A percentile compares a stretch with the other conserved stretches of the same genome.
Conservation (phyloP, 805 yeast genomes). For the Wickerhamomyces tratensis region DNA sequence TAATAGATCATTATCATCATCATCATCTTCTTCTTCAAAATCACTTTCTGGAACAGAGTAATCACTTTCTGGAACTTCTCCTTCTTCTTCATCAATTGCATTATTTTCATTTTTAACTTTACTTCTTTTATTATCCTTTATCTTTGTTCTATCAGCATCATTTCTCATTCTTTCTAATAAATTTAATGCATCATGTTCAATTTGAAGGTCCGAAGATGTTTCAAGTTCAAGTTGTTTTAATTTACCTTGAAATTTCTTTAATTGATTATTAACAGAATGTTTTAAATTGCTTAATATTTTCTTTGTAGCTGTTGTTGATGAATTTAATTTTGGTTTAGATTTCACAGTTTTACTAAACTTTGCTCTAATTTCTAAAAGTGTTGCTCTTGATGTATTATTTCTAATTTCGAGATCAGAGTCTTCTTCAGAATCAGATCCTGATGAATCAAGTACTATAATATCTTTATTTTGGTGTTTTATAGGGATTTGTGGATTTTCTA, state of each 20-base stretch:
- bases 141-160: constrained; percentile 10
- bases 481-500: not conserved
- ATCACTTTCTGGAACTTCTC: constrained; percentile 15
- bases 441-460: constrained; percentile 9
- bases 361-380: constrained; percentile 24
- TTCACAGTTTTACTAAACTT: constrained; percentile 19
- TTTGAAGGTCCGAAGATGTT: not conserved
- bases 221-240: not conserved
- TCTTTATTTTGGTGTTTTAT: not conserved
- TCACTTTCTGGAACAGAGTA: constrained; percentile 7
- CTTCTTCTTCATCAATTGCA: constrained; percentile 3
- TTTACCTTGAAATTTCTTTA: not conserved
- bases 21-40: constrained; percentile 4
- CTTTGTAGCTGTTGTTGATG: not conserved
- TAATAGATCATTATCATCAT: constrained; percentile 13
- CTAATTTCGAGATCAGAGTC: constrained; percentile 13
- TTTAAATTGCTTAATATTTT: no score
- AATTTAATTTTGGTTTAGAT: constrained; percentile 1
- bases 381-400: constrained; percentile 20
- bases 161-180: not conserved
- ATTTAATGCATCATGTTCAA: not conserved
- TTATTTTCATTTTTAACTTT: constrained; percentile 5
- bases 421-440: constrained; percentile 13
- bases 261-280: not conserved
- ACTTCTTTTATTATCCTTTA: constrained; percentile 14